Evolutionary conservation across 2,329 filamentous ascomycete genomes (phyloP), one percentile per base, ranked within the genome.

Genomic region (Xylariaceae sp.): DNA sequence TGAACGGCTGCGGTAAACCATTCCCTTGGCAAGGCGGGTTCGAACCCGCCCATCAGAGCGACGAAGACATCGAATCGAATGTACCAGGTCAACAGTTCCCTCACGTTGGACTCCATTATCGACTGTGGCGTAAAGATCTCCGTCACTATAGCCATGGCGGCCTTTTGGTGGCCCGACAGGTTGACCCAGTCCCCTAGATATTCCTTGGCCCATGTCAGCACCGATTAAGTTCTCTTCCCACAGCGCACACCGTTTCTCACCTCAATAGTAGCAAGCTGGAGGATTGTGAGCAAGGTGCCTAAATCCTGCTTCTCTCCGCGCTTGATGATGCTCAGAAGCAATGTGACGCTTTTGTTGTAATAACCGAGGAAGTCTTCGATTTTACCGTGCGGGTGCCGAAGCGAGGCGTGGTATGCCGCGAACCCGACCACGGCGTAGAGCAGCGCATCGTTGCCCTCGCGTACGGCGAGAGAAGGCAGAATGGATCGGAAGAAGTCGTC

Each of bases 111-210:
- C 48, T 84, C 70, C 66, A 83, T 79, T 30, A 86, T 78, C 0
- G 79, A 83, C 46, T 88, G 70, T 0, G 88, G 85, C 0, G 81
- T 88, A 57, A 88, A 89, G 0, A 96, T 66, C 30, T 83, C 77
- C 1, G 74, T 83, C 31, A 97, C 67, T 52, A 97, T 83, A 47
- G 87, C 79, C 55, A 85, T 78, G 0, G 92, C 92, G 9, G 90
- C 92, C 57, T 84, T 88, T 59, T 96, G 89, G 59, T 97, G 92
- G 15, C 88, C 86, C 63, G 92, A 83, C 12, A 97, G 70, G 54
- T 94, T 96, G 37, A 94, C 79, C 88, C 88, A 97, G 59, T 98
- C 92, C 9, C 92, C 92, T 31, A 97, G 73, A 54, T 88, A 94
- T 64, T 97, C 92, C 88, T 95, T 54, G 31, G 36, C 17, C 31